Percentiles rank a stretch among this genome's conserved stretches.
Evolutionary conservation across 2,329 filamentous ascomycete species (phyloP).

Genomic region (Didymosphaeria variabile): DNA sequence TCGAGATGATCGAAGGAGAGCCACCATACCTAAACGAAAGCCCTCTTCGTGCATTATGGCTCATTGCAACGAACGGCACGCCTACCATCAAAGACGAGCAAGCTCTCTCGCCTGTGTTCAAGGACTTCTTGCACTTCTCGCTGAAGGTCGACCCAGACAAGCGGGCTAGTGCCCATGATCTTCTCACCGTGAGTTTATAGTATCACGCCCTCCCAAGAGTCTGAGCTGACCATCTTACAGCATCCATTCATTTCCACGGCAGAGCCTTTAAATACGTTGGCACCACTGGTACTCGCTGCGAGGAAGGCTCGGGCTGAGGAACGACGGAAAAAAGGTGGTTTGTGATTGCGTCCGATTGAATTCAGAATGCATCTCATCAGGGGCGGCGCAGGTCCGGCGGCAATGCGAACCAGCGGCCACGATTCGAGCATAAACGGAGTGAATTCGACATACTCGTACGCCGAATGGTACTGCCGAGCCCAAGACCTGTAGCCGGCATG

Average conservation of each 20-base stretch:
- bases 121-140: slow-evolving; percentile 90
- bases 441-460: slow-evolving; percentile 34
- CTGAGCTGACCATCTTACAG: slow-evolving; percentile 34
- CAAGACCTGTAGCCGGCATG: slow-evolving; percentile 18
- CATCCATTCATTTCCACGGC: slow-evolving; percentile 62
- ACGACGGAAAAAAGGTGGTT: slow-evolving; percentile 59
- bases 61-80: slow-evolving; percentile 97
- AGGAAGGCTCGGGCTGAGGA: slow-evolving; percentile 86
- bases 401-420: slow-evolving; percentile 29
- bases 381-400: slow-evolving; percentile 28
- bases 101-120: slow-evolving; percentile 80
- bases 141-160: slow-evolving; percentile 98
- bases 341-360: slow-evolving; percentile 39
- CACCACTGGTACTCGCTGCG: slow-evolving; percentile 86
- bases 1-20: slow-evolving; percentile 99
- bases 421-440: slow-evolving; percentile 26
- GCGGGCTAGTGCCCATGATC: slow-evolving; percentile 91
- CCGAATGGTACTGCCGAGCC: slow-evolving; percentile 39
- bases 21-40: slow-evolving; percentile 97
- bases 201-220: slow-evolving; percentile 14
- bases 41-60: slow-evolving; percentile 87
- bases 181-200: slow-evolving; percentile 77
- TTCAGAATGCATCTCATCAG: slow-evolving; percentile 37
- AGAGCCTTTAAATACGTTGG: slow-evolving; percentile 71
- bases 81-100: slow-evolving; percentile 94